These are phyloP conservation scores for Lasiodiplodia hormozganensis DNA, from an alignment of 2,329 filamentous ascomycete species.

Conservation along the genomic window DNA sequence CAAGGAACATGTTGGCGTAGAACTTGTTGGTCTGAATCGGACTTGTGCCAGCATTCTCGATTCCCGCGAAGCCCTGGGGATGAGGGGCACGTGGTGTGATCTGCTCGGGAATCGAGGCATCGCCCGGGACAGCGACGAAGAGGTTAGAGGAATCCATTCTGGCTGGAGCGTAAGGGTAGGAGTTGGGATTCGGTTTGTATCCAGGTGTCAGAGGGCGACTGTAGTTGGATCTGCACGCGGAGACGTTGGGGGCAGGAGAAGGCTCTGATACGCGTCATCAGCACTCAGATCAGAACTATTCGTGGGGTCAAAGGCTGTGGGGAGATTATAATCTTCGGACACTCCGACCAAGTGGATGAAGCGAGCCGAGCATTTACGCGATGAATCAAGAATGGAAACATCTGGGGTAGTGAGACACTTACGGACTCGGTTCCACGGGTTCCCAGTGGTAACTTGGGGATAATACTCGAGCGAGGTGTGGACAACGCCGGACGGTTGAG, in stretches of 20 bases:
- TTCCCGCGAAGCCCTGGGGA: neutral
- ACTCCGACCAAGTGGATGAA: neutral
- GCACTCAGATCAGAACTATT: neutral
- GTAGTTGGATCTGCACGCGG: conserved; percentile 13
- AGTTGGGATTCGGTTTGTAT: neutral
- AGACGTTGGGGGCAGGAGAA: conserved; percentile 9
- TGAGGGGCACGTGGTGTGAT: neutral
- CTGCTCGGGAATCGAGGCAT: conserved; percentile 6
- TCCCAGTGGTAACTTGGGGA: conserved; percentile 18
- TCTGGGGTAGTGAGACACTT: neutral
- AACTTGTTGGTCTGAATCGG: conserved; percentile 73
- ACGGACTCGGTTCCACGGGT: conserved; percentile 8
- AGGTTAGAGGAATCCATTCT: conserved; percentile 6
- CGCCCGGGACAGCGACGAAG: conserved; percentile 6
- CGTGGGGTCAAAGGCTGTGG: neutral
- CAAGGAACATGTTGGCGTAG: conserved; percentile 78
- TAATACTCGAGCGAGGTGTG: conserved; percentile 16
- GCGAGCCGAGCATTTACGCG: neutral
- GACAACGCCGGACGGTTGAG: conserved; percentile 14
- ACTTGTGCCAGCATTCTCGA: neutral
- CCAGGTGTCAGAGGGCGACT: neutral
- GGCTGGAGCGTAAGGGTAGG: neutral
- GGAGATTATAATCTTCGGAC: conserved; percentile 7
- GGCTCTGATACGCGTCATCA: neutral
- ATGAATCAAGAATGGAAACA: neutral